These are phyloP conservation scores for Mucor racemosus DNA, from an alignment of 371 early-diverging fungal genomes.

Conservation along the genomic window DNA sequence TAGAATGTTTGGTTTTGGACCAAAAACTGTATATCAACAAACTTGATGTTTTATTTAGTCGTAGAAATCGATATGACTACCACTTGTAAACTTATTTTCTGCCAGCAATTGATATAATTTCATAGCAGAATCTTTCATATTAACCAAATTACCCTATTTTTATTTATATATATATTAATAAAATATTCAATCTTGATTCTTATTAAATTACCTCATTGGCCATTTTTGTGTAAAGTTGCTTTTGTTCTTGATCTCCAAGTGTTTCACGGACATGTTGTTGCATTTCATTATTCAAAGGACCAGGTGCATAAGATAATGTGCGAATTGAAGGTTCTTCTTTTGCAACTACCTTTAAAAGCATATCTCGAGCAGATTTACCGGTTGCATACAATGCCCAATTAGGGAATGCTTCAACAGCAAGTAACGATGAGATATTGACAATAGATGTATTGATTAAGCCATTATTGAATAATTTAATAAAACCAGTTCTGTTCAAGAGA, in stretches of 20 bases:
- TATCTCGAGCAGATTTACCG: slow-evolving; percentile 90
- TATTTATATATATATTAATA: background rate
- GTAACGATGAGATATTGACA: slow-evolving; percentile 85
- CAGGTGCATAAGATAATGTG: slow-evolving; percentile 90
- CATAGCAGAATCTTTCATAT: slow-evolving; percentile 70
- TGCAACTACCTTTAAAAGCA: slow-evolving; percentile 72
- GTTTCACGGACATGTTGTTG: slow-evolving; percentile 76
- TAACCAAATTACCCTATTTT: slow-evolving; percentile 69
- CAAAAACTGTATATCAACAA: slow-evolving; percentile 22
- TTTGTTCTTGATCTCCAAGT: slow-evolving; percentile 74
- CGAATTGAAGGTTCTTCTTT: slow-evolving; percentile 62
- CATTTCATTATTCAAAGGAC: slow-evolving; percentile 91
- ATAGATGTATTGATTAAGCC: slow-evolving; percentile 41
- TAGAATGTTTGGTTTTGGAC: slow-evolving; percentile 28
- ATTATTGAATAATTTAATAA: slow-evolving; percentile 28
- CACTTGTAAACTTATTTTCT: slow-evolving; percentile 66
- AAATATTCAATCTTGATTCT: background rate
- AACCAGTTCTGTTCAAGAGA: slow-evolving; percentile 26
- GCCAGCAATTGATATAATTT: slow-evolving; percentile 63
- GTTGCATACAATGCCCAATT: slow-evolving; percentile 88
- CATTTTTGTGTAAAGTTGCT: slow-evolving; percentile 62
- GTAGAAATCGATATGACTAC: slow-evolving; percentile 84
- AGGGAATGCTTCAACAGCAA: slow-evolving; percentile 79
- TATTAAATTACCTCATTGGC: slow-evolving; percentile 53
- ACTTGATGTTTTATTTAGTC: slow-evolving; percentile 48